Conservation (phyloP, 176 grass and related monocot genomes). For the Triticum dicoccoides region DNA sequence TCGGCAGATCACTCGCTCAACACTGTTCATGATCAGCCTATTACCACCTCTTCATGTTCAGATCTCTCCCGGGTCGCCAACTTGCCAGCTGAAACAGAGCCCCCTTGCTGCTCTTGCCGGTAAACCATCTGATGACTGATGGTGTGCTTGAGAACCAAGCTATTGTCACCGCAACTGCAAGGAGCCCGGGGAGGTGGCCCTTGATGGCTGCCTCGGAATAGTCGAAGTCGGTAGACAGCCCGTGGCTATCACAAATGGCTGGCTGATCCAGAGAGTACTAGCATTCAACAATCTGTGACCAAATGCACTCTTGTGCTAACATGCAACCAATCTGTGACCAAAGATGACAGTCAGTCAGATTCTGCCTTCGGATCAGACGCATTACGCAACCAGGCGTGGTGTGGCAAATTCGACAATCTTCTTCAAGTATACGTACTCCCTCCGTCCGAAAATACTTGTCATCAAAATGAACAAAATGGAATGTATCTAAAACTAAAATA, state of each 20-base stretch:
- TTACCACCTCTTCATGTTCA: not conserved
- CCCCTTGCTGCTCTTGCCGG: not conserved
- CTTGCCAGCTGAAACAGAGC: constrained; percentile 1
- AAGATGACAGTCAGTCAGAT: not conserved
- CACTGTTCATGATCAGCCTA: not conserved
- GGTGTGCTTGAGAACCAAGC: not conserved
- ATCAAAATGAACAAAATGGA: no score
- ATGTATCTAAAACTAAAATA: no score
- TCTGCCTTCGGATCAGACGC: not conserved
- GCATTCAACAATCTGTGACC: not conserved
- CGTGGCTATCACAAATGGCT: not conserved
- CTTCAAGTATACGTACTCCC: not conserved
- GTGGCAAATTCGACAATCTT: not conserved
- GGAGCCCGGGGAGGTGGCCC: not conserved
- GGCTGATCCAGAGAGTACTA: not conserved
- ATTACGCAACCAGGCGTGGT: not conserved
- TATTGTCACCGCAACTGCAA: constrained; percentile 1
- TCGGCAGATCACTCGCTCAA: not conserved
- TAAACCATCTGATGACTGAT: not conserved
- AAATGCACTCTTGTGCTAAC: not conserved
- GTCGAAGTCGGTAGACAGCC: constrained; percentile 27
- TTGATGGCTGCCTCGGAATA: constrained; percentile 27
- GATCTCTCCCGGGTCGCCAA: constrained; percentile 21
- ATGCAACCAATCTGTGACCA: not conserved
- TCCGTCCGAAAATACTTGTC: no score